A percentile compares a stretch with the other conserved stretches of the same genome.
These are phyloP conservation scores for Garcia nutans DNA, from an alignment of 345 rosid species.

Conservation along the genomic window DNA sequence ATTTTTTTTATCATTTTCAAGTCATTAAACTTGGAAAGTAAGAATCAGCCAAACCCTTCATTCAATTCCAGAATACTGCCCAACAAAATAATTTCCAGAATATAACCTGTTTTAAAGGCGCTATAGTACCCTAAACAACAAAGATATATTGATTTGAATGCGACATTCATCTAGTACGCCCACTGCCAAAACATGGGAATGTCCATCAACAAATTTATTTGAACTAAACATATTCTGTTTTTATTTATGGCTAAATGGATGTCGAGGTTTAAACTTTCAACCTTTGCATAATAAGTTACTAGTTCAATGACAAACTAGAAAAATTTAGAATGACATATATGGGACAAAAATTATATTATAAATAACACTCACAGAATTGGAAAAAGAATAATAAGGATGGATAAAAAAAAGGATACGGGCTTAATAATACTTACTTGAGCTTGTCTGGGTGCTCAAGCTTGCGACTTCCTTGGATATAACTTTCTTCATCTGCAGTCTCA, in stretches of 20 bases:
- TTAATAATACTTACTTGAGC: conserved; percentile 45
- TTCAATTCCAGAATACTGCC: neutral
- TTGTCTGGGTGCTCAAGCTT: conserved; percentile 71
- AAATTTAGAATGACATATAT: no score
- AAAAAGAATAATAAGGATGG: no score
- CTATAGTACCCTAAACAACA: no score
- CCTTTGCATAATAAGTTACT: no score
- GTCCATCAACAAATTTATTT: no score
- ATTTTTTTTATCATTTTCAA: neutral
- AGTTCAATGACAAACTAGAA: no score
- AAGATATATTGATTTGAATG: neutral
- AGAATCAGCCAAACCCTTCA: neutral
- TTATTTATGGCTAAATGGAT: no score
- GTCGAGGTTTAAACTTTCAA: no score
- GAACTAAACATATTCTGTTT: no score
- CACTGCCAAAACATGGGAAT: neutral
- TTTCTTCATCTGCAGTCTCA: conserved; percentile 64
- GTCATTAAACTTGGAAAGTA: neutral
- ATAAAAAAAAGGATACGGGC: neutral
- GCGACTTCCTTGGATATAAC: conserved; percentile 74
- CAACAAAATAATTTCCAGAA: neutral
- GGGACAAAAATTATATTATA: no score
- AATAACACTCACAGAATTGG: no score
- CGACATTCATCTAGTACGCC: neutral
- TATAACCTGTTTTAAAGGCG: neutral